A percentile compares a stretch with the other conserved stretches of the same genome.
phyloP scores from a whole-genome alignment of 2,329 filamentous ascomycete species.

The Curvularia sp. region DNA sequence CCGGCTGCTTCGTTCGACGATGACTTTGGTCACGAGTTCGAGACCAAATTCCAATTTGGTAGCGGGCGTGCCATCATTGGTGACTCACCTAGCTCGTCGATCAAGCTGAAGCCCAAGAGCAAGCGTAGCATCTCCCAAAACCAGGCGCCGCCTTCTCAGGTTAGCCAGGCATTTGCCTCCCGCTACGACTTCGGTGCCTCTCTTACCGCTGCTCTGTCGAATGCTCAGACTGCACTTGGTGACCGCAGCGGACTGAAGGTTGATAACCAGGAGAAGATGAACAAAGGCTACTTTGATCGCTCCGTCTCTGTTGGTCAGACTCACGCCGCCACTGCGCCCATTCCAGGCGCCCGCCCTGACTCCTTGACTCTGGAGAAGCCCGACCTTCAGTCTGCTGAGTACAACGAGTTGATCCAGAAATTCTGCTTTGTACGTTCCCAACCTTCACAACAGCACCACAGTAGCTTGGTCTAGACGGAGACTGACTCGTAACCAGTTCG shows the following conservation, averaged over 20 bases:
- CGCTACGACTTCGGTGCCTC: constrained; percentile 98
- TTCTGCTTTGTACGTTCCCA: constrained; percentile 97
- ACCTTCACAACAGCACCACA: constrained; percentile 43
- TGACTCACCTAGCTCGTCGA: constrained; percentile 64
- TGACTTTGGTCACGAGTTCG: constrained; percentile 68
- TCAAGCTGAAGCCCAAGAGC: constrained; percentile 75
- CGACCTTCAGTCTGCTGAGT: constrained; percentile 83
- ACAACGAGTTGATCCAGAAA: constrained; percentile 96
- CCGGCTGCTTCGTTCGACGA: constrained; percentile 68
- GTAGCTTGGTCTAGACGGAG: constrained; percentile 47
- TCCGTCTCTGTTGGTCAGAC: constrained; percentile 52
- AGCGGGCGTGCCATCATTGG: constrained; percentile 56
- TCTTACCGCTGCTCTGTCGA: constrained; percentile 79
- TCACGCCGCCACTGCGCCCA: constrained; percentile 38
- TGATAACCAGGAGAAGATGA: constrained; percentile 27
- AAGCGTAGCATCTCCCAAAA: constrained; percentile 69
- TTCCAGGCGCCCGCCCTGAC: constrained; percentile 58
- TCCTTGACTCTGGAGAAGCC: constrained; percentile 68
- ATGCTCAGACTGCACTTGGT: constrained; percentile 69
- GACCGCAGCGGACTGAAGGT: constrained; percentile 61
- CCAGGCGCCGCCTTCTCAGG: constrained; percentile 57
- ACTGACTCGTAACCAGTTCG: constrained; percentile 59
- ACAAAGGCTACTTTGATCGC: constrained; percentile 47
- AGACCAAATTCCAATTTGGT: constrained; percentile 57
- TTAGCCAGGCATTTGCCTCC: constrained; percentile 81